Percentiles rank a stretch among this genome's conserved stretches.
Conservation (phyloP, 768 basidiomycete species). For the Candolleomyces aberdarensis region DNA sequence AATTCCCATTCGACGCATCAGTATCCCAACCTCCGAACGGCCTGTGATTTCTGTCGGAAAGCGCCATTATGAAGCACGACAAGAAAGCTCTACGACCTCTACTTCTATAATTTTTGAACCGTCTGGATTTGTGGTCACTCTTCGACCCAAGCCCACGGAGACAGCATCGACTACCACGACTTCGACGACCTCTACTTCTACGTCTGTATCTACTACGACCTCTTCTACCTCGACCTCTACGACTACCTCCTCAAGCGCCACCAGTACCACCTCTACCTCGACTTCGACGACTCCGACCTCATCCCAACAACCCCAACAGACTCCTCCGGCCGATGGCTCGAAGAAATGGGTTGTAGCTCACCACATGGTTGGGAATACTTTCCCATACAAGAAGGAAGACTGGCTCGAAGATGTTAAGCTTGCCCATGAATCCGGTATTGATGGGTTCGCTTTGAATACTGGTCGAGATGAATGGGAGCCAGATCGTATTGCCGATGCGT, state of each 20-base stretch:
- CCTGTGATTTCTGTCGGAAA: background rate
- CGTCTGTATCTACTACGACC: background rate
- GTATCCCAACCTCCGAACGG: background rate
- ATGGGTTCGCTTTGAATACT: conserved; percentile 71
- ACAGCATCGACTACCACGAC: background rate
- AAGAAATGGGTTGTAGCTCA: conserved; percentile 54
- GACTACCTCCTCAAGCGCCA: background rate
- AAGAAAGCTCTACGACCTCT: background rate
- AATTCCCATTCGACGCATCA: background rate
- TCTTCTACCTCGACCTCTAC: background rate
- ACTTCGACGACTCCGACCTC: background rate
- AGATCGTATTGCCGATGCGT: conserved; percentile 62
- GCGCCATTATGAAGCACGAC: background rate
- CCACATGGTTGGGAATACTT: conserved; percentile 67
- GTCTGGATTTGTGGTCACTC: background rate
- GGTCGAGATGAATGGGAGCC: conserved; percentile 65
- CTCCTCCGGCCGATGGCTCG: background rate
- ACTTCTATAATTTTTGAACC: background rate
- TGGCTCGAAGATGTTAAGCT: conserved; percentile 52
- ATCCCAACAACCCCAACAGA: background rate
- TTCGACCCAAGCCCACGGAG: background rate
- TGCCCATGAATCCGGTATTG: conserved; percentile 57
- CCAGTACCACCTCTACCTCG: background rate
- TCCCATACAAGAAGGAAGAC: conserved; percentile 50
- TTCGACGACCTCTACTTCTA: background rate